Conservation (phyloP, 2,329 filamentous ascomycete genomes). For the Cladophialophora bantiana region DNA sequence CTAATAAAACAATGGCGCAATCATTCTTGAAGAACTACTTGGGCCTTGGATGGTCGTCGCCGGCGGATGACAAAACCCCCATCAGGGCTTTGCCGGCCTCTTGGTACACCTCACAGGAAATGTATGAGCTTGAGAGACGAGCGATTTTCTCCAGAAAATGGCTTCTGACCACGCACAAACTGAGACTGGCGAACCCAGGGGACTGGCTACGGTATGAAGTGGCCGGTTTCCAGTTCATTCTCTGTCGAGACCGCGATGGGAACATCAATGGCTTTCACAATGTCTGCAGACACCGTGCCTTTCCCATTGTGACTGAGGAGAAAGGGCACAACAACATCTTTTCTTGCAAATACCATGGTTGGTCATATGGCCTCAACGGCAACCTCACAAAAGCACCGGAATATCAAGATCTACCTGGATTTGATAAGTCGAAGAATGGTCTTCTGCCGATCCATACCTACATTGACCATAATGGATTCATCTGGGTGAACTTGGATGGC, state of each 20-base stretch:
- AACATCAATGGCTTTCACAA: constrained; percentile 69
- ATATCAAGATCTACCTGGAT: constrained; percentile 63
- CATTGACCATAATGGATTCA: constrained; percentile 34
- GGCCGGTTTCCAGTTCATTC: constrained; percentile 63
- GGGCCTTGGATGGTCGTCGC: constrained; percentile 10
- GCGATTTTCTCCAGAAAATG: constrained; percentile 61
- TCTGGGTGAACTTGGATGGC: constrained; percentile 38
- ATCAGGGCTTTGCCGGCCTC: constrained; percentile 53
- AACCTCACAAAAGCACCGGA: constrained; percentile 67
- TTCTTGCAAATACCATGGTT: constrained; percentile 68
- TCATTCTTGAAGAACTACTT: constrained; percentile 16
- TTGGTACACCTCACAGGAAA: constrained; percentile 58
- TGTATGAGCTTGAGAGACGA: constrained; percentile 59
- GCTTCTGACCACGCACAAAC: constrained; percentile 50
- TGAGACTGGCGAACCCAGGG: constrained; percentile 59
- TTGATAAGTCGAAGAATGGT: constrained; percentile 64
- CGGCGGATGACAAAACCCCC: constrained; percentile 12
- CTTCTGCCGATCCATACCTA: constrained; percentile 52
- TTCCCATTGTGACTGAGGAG: constrained; percentile 55
- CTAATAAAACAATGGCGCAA: neutral
- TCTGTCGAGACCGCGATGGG: constrained; percentile 59
- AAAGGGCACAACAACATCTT: constrained; percentile 51
- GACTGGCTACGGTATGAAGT: constrained; percentile 41
- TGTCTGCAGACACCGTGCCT: constrained; percentile 68
- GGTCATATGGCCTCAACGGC: constrained; percentile 66